These are phyloP conservation scores for Backusella tarrabulga DNA, from an alignment of 192 early-diverging fungal species.

Conservation along the genomic window DNA sequence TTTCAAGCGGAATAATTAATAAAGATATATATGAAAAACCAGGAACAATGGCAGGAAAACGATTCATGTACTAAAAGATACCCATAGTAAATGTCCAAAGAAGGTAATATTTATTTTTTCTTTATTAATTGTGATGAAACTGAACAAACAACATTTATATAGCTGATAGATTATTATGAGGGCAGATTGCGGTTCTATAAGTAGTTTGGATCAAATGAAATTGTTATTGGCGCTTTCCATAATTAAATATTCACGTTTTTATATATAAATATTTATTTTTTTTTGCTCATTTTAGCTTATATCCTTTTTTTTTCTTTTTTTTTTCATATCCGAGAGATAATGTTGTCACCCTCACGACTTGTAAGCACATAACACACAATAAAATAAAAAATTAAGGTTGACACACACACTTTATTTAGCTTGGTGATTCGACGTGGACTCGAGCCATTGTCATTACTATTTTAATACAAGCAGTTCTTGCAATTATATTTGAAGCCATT, in stretches of 20 bases:
- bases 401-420: constrained; percentile 16
- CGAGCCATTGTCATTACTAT: constrained; percentile 32
- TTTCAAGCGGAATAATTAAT: no score
- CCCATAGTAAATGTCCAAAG: not conserved
- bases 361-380: not conserved
- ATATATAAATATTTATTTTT: not conserved
- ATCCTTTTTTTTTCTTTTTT: not conserved
- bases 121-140: not conserved
- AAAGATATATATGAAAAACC: not conserved
- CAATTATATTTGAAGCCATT: constrained; percentile 37
- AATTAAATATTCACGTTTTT: constrained; percentile 4
- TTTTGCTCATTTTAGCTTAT: not conserved
- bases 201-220: constrained; percentile 12
- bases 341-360: not conserved
- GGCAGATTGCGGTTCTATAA: not conserved
- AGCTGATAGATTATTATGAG: constrained; percentile 19
- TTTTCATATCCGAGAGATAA: not conserved
- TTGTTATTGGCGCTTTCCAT: constrained; percentile 11
- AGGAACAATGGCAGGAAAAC: constrained; percentile 15
- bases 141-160: not conserved
- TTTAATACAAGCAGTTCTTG: constrained; percentile 28
- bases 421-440: constrained; percentile 42
- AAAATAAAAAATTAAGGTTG: not conserved
- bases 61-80: constrained; percentile 1
- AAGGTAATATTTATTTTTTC: not conserved